Evolutionary conservation across 176 grass and related monocot genomes (phyloP).

Genomic region (Panicum miliaceum): DNA sequence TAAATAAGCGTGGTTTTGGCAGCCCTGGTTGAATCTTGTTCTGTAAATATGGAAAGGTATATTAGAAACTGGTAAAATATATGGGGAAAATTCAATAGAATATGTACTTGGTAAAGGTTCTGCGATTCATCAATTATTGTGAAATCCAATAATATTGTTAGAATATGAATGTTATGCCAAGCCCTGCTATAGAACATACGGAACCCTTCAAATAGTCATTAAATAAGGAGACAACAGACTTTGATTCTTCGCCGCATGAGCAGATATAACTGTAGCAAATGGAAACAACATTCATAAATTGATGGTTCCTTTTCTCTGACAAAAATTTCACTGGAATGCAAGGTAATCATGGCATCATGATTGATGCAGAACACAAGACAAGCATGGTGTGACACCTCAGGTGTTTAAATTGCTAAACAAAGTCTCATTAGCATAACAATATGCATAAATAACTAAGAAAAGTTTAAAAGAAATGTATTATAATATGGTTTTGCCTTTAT

Average conservation of each 20-base stretch:
- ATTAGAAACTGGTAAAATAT: slow-evolving; percentile 11
- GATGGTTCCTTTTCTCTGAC: slow-evolving; percentile 20
- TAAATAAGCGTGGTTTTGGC: slow-evolving; percentile 90
- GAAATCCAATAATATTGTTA: slow-evolving; percentile 1
- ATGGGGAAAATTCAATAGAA: not conserved
- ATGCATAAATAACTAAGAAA: too few species aligned
- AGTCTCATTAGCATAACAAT: too few species aligned
- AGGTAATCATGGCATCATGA: not conserved
- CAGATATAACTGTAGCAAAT: slow-evolving; percentile 82
- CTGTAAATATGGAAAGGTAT: slow-evolving; percentile 55
- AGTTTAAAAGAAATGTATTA: too few species aligned
- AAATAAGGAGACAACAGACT: slow-evolving; percentile 83
- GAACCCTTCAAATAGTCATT: slow-evolving; percentile 81
- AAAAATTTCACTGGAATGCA: not conserved
- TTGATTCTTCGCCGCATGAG: slow-evolving; percentile 79
- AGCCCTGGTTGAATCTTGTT: slow-evolving; percentile 73
- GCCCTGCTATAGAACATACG: slow-evolving; percentile 63
- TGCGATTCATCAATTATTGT: not conserved
- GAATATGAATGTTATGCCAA: not conserved
- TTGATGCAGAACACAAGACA: not conserved
- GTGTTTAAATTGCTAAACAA: too few species aligned
- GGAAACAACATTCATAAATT: slow-evolving; percentile 33
- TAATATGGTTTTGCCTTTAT: too few species aligned
- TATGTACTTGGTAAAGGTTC: not conserved
- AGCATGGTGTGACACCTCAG: too few species aligned